These are phyloP conservation scores for Tolypocladium sp. DNA, from an alignment of 2,329 filamentous ascomycete species.

Conservation along the genomic window DNA sequence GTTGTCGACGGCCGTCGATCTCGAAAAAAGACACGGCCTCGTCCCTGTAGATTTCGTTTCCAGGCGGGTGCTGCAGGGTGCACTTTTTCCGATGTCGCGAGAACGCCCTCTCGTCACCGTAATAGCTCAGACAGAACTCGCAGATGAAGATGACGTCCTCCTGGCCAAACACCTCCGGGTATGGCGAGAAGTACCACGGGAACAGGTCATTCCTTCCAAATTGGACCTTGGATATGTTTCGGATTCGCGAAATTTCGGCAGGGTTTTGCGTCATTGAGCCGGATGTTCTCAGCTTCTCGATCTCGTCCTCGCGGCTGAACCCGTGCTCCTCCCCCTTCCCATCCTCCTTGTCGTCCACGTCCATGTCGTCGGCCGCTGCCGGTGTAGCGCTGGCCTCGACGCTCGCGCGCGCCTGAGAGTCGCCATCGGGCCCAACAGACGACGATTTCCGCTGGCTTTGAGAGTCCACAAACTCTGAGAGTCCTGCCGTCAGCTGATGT, in stretches of 20 bases:
- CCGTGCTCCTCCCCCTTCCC: constrained; percentile 39
- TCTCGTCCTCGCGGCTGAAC: constrained; percentile 81
- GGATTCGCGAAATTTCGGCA: constrained; percentile 88
- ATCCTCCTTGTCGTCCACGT: constrained; percentile 41
- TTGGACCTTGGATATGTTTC: constrained; percentile 88
- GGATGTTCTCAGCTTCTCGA: constrained; percentile 87
- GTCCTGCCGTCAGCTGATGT: not conserved
- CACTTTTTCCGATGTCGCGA: constrained; percentile 83
- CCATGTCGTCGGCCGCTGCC: constrained; percentile 39
- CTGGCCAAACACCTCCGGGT: constrained; percentile 80
- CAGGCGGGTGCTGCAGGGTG: constrained; percentile 81
- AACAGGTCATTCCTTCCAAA: constrained; percentile 90
- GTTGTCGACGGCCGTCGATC: constrained; percentile 87
- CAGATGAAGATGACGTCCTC: constrained; percentile 92
- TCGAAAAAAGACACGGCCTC: constrained; percentile 93
- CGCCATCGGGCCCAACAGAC: constrained; percentile 30
- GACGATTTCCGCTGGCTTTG: constrained; percentile 36
- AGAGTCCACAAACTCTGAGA: constrained; percentile 36
- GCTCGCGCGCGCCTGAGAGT: constrained; percentile 33
- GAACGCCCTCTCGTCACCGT: constrained; percentile 74
- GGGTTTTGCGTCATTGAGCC: constrained; percentile 99
- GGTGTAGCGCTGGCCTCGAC: constrained; percentile 36
- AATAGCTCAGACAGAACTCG: constrained; percentile 94
- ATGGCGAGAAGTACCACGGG: constrained; percentile 98
- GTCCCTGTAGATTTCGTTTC: constrained; percentile 97